Conservation (phyloP, 2,329 filamentous ascomycete species). For the Calonectria ilicicola region DNA sequence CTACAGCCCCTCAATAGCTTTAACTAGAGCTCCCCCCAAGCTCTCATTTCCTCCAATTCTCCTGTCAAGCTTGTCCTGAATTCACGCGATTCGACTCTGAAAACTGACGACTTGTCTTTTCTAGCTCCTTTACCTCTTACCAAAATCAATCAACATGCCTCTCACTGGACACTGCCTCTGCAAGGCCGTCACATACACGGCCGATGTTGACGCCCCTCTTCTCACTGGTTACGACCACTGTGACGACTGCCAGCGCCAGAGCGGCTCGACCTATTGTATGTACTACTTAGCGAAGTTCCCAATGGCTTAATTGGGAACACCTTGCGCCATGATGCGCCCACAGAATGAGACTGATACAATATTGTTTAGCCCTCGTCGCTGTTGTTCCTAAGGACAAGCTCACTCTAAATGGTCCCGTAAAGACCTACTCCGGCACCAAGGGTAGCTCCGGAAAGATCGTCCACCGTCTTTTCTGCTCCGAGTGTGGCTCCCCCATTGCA, state of each 20-base stretch:
- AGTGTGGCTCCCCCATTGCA: slow-evolving; percentile 77
- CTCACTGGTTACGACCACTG: slow-evolving; percentile 77
- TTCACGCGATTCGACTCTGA: neutral
- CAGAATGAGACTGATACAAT: slow-evolving; percentile 12
- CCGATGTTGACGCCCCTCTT: slow-evolving; percentile 62
- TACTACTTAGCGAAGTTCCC: neutral
- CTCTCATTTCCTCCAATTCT: slow-evolving; percentile 19
- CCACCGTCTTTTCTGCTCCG: slow-evolving; percentile 76
- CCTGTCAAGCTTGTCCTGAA: neutral
- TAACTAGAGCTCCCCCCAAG: slow-evolving; percentile 32
- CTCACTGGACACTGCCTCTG: slow-evolving; percentile 78
- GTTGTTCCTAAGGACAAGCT: slow-evolving; percentile 76
- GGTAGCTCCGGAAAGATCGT: slow-evolving; percentile 72
- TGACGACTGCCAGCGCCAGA: slow-evolving; percentile 79
- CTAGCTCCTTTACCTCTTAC: slow-evolving; percentile 7
- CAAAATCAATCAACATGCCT: slow-evolving; percentile 65
- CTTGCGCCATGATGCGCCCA: too few species aligned
- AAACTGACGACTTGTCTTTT: slow-evolving; percentile 13
- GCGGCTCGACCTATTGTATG: slow-evolving; percentile 76
- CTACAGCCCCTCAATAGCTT: slow-evolving; percentile 40
- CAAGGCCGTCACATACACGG: slow-evolving; percentile 77
- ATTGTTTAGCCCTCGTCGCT: slow-evolving; percentile 68
- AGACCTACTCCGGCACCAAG: slow-evolving; percentile 69
- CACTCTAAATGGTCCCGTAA: slow-evolving; percentile 71
- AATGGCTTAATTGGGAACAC: neutral